Base-by-base conservation (phyloP, 1,284 basidiomycete genomes). In the Trametes versicolor region DNA sequence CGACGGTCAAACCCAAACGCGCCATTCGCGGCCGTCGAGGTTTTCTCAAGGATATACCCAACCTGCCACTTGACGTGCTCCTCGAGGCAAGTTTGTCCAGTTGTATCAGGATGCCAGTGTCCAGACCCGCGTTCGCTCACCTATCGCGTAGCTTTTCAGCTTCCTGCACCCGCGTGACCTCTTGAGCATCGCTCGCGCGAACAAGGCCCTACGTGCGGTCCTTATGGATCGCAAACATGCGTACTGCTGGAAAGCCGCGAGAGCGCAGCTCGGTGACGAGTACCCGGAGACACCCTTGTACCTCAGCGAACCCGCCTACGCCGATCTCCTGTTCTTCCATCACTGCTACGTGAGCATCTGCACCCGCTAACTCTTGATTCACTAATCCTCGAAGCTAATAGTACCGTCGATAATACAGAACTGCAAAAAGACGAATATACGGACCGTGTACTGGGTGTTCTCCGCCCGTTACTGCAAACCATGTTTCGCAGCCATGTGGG, bases 51-150 rank as follows among this genome's bases (percentile, higher is more conserved):
- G 27, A 50, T 32, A 64, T 60, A 21, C 62, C 67, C 6, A 62
- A 66, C 27, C 67, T 72, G 70, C 71, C 72, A 13, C 37, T 71
- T 2, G 72, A 74, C 49, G 69, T 74, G 37, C 45, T 74, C 6
- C 48, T 67, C 32, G 70, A 72, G 67, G 72, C 71, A 43, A 43
- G 19, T 4, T 43, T 7, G 3, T 19, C 41, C 19, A 19, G 1
- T n/a, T 2, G 15, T 4, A 39, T 17, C 6, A 7, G 41, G 19
- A 43, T 19, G 3, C 39, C 39, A 6, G 34, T 13, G 34, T 36
- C 37, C 37, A 10, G 12, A 17, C 2, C 12, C 13, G 37, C n/a
- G 27, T 36, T 48, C 47, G 8, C 47, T 39, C 60, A 8, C 8
- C 8, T 21, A 12, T 48, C 2, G 23, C 23, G 4, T 27, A 74